Evolutionary conservation across 352 stramenopile genomes (phyloP).

Genomic region (Pythium aristosporum): DNA sequence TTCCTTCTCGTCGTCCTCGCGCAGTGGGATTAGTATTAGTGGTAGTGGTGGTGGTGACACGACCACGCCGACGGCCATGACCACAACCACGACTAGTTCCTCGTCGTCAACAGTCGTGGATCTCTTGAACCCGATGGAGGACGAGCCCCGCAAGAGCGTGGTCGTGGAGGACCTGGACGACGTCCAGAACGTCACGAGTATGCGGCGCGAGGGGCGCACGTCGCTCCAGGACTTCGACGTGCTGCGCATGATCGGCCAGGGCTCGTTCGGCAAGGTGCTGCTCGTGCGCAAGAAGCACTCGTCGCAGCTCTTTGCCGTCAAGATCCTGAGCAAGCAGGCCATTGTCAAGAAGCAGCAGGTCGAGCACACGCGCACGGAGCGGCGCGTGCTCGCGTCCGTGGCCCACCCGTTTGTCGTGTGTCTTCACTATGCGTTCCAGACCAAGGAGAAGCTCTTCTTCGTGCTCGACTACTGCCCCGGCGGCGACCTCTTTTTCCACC

Average conservation of each 20-base stretch:
- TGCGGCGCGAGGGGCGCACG: constrained; percentile 31
- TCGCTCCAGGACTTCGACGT: constrained; percentile 89
- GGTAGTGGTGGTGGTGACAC: too few species aligned
- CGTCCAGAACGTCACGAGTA: constrained; percentile 37
- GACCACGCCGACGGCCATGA: not conserved
- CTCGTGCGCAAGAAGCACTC: constrained; percentile 81
- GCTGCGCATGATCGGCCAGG: constrained; percentile 90
- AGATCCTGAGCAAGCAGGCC: constrained; percentile 78
- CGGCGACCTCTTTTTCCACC: constrained; percentile 82
- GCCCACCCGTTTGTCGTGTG: constrained; percentile 87
- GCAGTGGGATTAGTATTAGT: too few species aligned
- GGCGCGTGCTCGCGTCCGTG: constrained; percentile 78
- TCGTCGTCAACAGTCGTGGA: not conserved
- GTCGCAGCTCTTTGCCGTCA: constrained; percentile 77
- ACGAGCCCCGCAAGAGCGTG: constrained; percentile 36
- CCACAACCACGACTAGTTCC: not conserved
- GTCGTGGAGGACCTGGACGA: constrained; percentile 73
- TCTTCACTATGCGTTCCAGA: constrained; percentile 89
- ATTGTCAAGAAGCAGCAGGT: constrained; percentile 86
- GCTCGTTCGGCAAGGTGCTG: constrained; percentile 92
- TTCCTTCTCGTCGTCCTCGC: constrained; percentile 7
- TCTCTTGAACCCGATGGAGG: constrained; percentile 26
- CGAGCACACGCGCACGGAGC: constrained; percentile 81
- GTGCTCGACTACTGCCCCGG: constrained; percentile 87
- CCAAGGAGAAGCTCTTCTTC: constrained; percentile 79